phyloP scores from a whole-genome alignment of 257 asterid species.

The Nicotiana sylvestris region DNA sequence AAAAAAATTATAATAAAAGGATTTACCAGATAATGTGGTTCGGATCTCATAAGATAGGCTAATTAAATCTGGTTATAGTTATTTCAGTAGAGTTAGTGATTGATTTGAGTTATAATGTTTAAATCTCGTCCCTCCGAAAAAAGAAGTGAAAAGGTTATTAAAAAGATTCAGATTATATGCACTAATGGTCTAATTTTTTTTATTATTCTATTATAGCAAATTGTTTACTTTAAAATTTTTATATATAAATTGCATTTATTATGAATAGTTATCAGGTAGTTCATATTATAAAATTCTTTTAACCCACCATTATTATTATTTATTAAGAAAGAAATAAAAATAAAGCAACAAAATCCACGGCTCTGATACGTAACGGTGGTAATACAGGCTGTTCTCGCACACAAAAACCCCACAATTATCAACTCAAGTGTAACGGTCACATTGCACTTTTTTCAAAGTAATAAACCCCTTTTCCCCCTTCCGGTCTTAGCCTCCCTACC shows the following conservation, averaged over 20 bases:
- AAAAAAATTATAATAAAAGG: no score
- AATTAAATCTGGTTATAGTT: not conserved
- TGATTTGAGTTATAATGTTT: not conserved
- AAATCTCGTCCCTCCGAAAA: not conserved
- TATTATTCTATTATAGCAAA: no score
- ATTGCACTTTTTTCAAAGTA: conserved; percentile 23
- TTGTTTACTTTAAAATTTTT: no score
- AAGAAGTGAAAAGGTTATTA: not conserved
- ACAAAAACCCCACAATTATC: not conserved
- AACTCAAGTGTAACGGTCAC: conserved; percentile 44
- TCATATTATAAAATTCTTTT: no score
- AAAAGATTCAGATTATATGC: no score
- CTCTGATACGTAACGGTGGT: not conserved
- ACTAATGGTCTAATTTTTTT: no score
- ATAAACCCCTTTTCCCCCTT: conserved; percentile 21
- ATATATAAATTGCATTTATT: no score
- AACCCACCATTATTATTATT: not conserved
- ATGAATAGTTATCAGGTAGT: no score
- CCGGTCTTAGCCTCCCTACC: conserved; percentile 24
- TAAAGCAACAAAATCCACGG: not conserved
- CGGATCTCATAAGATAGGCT: not conserved
- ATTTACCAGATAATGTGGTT: not conserved
- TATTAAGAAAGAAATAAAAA: not conserved
- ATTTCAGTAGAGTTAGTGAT: not conserved
- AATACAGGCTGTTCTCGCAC: not conserved